These are phyloP conservation scores for Voacanga thouarsii DNA, from an alignment of 257 asterid genomes.

Conservation along the genomic window DNA sequence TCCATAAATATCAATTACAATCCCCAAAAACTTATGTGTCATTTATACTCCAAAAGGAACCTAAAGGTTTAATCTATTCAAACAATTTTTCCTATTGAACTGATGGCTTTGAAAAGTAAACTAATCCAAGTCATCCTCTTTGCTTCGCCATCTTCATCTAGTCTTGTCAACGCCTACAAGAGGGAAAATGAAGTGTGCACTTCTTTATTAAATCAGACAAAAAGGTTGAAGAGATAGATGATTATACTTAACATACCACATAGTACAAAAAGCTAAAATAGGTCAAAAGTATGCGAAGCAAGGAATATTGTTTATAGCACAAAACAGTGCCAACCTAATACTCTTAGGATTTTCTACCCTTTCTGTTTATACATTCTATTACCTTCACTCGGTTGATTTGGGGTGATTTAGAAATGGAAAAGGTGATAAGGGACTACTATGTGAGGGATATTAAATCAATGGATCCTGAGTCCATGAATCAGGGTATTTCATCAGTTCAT, in stretches of 20 bases:
- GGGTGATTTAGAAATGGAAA: not conserved
- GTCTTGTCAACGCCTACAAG: constrained; percentile 82
- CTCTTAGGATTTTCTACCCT: not conserved
- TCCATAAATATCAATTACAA: constrained; percentile 5
- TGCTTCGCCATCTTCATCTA: constrained; percentile 81
- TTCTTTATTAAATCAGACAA: constrained; percentile 32
- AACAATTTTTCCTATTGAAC: constrained; percentile 16
- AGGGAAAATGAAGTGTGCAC: constrained; percentile 52
- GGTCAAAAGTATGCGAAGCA: not conserved
- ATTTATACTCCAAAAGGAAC: constrained; percentile 1
- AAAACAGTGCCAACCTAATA: not conserved
- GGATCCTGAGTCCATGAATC: not conserved
- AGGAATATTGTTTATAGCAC: not conserved
- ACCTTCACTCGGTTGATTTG: not conserved
- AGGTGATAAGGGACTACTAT: not conserved
- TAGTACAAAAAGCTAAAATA: not conserved
- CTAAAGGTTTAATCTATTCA: constrained; percentile 10
- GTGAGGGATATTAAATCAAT: not conserved
- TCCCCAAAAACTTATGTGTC: not conserved
- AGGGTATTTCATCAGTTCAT: not conserved
- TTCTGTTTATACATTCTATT: not conserved
- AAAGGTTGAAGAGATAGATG: constrained; percentile 11
- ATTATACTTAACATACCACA: not conserved
- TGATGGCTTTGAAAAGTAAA: constrained; percentile 26
- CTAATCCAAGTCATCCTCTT: constrained; percentile 44